Evolutionary conservation across 2,329 filamentous ascomycete species (phyloP), one percentile per base, ranked within the genome.

Genomic region (Didymella exigua): DNA sequence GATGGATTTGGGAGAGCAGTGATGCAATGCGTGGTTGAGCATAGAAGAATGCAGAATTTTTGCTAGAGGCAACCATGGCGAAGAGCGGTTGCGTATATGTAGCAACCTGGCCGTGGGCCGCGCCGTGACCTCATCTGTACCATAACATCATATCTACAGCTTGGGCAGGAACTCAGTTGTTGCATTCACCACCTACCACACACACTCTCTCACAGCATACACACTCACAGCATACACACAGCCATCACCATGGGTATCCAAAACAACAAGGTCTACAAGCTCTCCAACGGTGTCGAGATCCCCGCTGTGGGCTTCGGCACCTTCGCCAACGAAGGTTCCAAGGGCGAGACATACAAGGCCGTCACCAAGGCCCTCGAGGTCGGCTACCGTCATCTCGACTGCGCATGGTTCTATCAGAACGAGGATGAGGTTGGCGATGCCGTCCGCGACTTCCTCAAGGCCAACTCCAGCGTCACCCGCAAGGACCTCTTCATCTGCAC

Each of bases 231-330:
- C 44, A 52, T 14, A 33, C 34, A 47, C 33, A 44, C 44, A 31
- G 55, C 33, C 58, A 41, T 54, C 62, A 66, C 38, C 23, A 73
- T 73, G 70, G 62, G 63, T 34, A 61, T 66, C 49, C 60, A 66
- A 36, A 75, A 74, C 66, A 54, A 64, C 31, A 76, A 77, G 68
- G 78, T 76, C 40, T 84, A 80, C 75, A 82, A 74, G 60, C 77
- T 85, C 46, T 81, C 75, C 77, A 85, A 84, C 68, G 82, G 82
- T 63, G 82, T 87, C 55, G 80, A 79, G 69, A 87, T 91, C 30
- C 89, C 89, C 40, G 82, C 80, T 31, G 80, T 91, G 14, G 89
- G 88, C 31, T 90, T 91, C 66, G 89, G 89, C 52, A 87, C 90
- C 58, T 91, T 89, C 73, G 83, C 82, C 59, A 89, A 82, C 72